These are phyloP conservation scores for Phytophthora citricola DNA, from an alignment of 352 stramenopile species.

Conservation along the genomic window DNA sequence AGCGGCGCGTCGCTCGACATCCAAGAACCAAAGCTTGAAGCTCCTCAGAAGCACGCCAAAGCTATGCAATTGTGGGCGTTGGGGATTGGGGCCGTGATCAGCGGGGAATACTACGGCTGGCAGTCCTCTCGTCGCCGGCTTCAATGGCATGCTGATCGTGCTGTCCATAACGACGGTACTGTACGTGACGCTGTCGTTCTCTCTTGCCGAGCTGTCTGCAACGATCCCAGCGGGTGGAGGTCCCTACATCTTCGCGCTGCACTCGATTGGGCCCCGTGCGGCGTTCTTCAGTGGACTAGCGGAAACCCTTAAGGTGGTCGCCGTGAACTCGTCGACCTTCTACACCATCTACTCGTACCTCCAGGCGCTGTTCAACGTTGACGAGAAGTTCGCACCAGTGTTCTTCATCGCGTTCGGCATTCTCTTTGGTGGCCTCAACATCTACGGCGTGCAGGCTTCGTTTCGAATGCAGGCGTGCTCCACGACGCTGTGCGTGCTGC, in stretches of 20 bases:
- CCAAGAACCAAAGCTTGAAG: conserved; percentile 27
- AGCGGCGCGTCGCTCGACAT: conserved; percentile 31
- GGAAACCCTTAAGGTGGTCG: conserved; percentile 66
- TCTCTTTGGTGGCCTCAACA: conserved; percentile 60
- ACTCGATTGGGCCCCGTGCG: conserved; percentile 52
- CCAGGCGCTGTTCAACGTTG: conserved; percentile 55
- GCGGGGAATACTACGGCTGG: conserved; percentile 68
- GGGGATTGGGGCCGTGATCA: conserved; percentile 46
- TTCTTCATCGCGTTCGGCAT: conserved; percentile 63
- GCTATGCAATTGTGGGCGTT: conserved; percentile 66
- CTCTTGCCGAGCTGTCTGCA: conserved; percentile 68
- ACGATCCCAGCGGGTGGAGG: conserved; percentile 59
- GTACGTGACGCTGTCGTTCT: conserved; percentile 69
- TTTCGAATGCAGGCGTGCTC: conserved; percentile 64
- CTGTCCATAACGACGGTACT: conserved; percentile 62
- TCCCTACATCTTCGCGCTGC: conserved; percentile 68
- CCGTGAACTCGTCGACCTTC: conserved; percentile 58
- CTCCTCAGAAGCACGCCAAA: conserved; percentile 49
- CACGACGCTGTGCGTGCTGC: conserved; percentile 51
- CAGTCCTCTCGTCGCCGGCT: conserved; percentile 61
- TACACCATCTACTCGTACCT: conserved; percentile 46
- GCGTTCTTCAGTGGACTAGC: conserved; percentile 46
- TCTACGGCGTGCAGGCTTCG: conserved; percentile 56
- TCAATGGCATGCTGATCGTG: conserved; percentile 65
- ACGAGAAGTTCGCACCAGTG: conserved; percentile 39